Evolutionary conservation across 2,329 filamentous ascomycete species (phyloP).

Genomic region (Trichophyton mentagrophytes): DNA sequence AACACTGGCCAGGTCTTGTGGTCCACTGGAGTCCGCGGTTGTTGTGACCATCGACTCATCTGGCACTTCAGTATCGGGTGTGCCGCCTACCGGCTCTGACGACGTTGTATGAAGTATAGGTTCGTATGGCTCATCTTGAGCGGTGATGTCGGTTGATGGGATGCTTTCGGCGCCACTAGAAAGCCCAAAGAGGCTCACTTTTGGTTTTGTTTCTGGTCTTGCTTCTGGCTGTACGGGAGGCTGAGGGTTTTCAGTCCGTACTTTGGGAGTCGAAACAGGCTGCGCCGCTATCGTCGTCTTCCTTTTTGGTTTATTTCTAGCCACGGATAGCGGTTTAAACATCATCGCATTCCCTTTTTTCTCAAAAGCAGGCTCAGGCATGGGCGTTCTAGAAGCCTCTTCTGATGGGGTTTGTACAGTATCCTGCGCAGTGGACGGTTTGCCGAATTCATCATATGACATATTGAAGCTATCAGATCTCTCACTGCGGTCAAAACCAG

Average conservation of each 20-base stretch:
- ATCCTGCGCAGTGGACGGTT: not conserved
- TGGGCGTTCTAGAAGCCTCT: constrained; percentile 15
- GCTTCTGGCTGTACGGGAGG: constrained; percentile 14
- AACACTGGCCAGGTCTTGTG: constrained; percentile 53
- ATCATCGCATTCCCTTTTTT: constrained; percentile 66
- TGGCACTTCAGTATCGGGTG: constrained; percentile 8
- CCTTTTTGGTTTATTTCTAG: constrained; percentile 60
- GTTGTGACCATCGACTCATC: not conserved
- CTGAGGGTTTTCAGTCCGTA: constrained; percentile 12
- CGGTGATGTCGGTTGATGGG: not conserved
- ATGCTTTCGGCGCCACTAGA: constrained; percentile 19
- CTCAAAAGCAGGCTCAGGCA: constrained; percentile 29
- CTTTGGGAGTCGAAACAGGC: constrained; percentile 11
- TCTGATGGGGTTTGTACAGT: constrained; percentile 19
- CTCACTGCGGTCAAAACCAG: constrained; percentile 61
- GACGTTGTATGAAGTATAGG: constrained; percentile 28
- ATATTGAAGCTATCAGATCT: constrained; percentile 24
- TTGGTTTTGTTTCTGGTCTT: constrained; percentile 30
- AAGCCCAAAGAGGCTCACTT: constrained; percentile 34
- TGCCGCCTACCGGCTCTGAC: constrained; percentile 10
- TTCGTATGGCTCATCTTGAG: constrained; percentile 18
- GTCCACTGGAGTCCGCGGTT: not conserved
- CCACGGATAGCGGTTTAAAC: constrained; percentile 81
- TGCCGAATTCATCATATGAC: constrained; percentile 2
- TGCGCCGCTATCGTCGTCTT: constrained; percentile 33